Conservation (phyloP, 2,329 filamentous ascomycete species). For the Curvularia hawaiiensis region DNA sequence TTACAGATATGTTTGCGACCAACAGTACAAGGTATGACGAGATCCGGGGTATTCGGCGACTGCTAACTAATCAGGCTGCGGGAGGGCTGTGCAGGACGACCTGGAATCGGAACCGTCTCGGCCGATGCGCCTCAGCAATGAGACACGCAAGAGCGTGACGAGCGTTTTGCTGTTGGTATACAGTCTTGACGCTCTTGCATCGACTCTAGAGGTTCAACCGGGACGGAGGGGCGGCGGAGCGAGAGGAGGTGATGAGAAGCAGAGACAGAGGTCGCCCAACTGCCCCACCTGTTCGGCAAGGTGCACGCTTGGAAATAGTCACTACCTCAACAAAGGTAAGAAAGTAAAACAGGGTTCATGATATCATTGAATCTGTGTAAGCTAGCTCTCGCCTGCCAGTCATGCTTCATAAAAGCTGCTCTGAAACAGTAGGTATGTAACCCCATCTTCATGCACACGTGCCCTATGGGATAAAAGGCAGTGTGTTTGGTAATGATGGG, state of each 20-base stretch:
- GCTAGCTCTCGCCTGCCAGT: conserved; percentile 2
- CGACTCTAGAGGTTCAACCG: conserved; percentile 26
- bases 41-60: conserved; percentile 11
- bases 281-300: conserved; percentile 24
- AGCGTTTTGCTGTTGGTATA: conserved; percentile 16
- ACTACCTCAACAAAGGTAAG: conserved; percentile 12
- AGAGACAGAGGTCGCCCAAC: conserved; percentile 15
- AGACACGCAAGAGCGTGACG: conserved; percentile 37
- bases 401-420: conserved; percentile 7
- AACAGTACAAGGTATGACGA: conserved; percentile 13
- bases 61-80: conserved; percentile 13
- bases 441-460: conserved; percentile 69
- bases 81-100: conserved; percentile 13
- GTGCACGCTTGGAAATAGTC: conserved; percentile 18
- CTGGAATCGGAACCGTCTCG: conserved; percentile 15
- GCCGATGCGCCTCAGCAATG: conserved; percentile 22
- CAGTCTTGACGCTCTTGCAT: conserved; percentile 31
- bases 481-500: conserved; percentile 71
- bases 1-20: not conserved
- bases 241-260: not conserved
- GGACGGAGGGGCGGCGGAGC: not conserved
- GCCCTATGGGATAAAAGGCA: conserved; percentile 57
- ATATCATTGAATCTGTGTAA: conserved; percentile 1
- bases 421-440: conserved; percentile 52
- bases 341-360: conserved; percentile 12